Base-by-base conservation (phyloP, 306 rosid genomes). In the Rubus parviflorus region DNA sequence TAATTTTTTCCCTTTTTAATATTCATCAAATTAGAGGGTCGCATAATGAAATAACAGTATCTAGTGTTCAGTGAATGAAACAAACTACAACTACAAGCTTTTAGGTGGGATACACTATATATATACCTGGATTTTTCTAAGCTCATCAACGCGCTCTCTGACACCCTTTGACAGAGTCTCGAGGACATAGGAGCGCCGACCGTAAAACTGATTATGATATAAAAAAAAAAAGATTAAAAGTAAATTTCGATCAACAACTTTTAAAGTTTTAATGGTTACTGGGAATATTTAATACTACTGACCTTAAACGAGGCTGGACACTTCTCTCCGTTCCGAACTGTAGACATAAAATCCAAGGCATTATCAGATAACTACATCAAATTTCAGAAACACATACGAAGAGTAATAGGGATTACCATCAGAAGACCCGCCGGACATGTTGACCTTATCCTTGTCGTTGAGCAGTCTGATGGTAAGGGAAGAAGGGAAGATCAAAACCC, bases 271-370 rank as follows among this genome's bases (percentile, higher is more conserved):
- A 30, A 30, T 30, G 35, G 35, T 30, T 30, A 30, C 35, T 30
- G 35, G 35, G 35, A 30, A 30, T 30, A n/a, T n/a, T n/a, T n/a
- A 48, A 48, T 15, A 13, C 51, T 20, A 70, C 73, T 49, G 22
- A 89, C 93, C 93, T 89, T 87, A 48, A 89, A 89, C 93, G 1
- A 87, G 76, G 79, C 91, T 1, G 89, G 88, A 80, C 86, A 80
- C 77, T 89, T 71, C 78, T 78, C 91, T 67, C 78, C 79, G 42
- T 84, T 86, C 23, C 86, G 86, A 77, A 83, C 94, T 87, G 12
- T 69, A 35, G 61, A 49, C 41, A 38, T 8, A 25, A 13, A 1
- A n/a, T 16, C 1, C 19, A 54, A 54, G 2, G 35, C 25, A 54
- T 3, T n/a, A 58, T 49, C 11, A 37, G 22, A 63, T 3, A 5